Conservation (phyloP, 495 filamentous ascomycete genomes). For the Xylaria bambusicola region DNA sequence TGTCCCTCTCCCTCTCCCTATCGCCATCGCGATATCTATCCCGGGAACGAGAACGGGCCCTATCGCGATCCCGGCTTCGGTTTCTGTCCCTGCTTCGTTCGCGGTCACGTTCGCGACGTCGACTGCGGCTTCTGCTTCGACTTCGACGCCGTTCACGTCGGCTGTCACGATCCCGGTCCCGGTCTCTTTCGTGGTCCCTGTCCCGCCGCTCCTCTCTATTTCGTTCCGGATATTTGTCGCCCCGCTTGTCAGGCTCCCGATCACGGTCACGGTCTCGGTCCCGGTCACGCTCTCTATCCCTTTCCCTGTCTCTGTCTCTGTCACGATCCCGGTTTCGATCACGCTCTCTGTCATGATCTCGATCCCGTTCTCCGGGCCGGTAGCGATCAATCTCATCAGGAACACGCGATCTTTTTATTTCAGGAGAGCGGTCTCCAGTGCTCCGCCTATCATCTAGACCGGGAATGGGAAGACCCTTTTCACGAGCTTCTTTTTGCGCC, state of each 20-base stretch:
- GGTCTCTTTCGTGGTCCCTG: constrained; percentile 20
- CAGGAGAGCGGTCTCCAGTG: constrained; percentile 46
- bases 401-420: constrained; percentile 45
- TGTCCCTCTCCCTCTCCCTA: constrained; percentile 28
- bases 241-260: constrained; percentile 38
- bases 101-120: constrained; percentile 2
- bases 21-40: constrained; percentile 33
- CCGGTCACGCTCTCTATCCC: constrained; percentile 33
- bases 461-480: constrained; percentile 51
- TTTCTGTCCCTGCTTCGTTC: constrained; percentile 1
- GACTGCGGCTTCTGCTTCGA: constrained; percentile 16
- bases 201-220: too few species aligned
- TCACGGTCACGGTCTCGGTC: constrained; percentile 38
- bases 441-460: constrained; percentile 47
- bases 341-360: constrained; percentile 26
- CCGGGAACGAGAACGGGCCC: constrained; percentile 16
- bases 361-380: constrained; percentile 37
- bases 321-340: constrained; percentile 31
- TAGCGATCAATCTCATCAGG: constrained; percentile 49
- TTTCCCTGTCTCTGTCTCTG: constrained; percentile 39
- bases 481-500: constrained; percentile 53
- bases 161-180: constrained; percentile 20
- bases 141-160: constrained; percentile 7
- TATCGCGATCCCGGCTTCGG: constrained; percentile 38
- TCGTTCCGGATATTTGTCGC: constrained; percentile 28